Evolutionary conservation across 176 grass and related monocot species (phyloP), one percentile per base, ranked within the genome.

Genomic region (Oryza meyeriana): DNA sequence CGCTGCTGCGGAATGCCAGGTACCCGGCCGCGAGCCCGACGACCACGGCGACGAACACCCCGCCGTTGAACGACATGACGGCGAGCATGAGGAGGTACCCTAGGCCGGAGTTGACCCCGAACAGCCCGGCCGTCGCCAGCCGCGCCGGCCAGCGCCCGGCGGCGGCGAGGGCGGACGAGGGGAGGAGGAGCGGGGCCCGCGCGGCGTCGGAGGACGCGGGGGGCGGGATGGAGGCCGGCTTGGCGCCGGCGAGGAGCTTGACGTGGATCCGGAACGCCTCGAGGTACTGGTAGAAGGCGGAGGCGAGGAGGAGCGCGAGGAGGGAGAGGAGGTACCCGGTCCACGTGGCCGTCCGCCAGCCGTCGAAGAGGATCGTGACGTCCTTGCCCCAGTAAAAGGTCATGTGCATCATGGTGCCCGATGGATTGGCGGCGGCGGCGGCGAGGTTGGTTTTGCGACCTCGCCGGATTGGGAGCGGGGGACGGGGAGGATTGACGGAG

Each of bases 361-460:
- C 84, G 76, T 99, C 93, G 85, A 99, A 99, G 35, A 99, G 93
- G 71, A 99, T 94, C 39, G 93, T 95, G 18, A 81, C 93, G 26
- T 81, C 86, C 41, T 16, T 95, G 79, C 93, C 96, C 96, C 93
- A 99, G 89, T 99, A 99, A 89, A 99, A 99, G 91, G 96, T 95
- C 96, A 99, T 99, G 89, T 99, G 96, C 96, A 99, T 99, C 96
- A 99, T 99, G 79, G 67, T 86, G 61, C 11, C 28, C 1, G 41
- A 75, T 28, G 64, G 75, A 22, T 5, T 6, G 45, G 16, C 3
- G 12, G 10, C 31, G 25, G 22, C 13, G 57, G 1, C 13, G 12
- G n/a, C 39, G 41, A 12, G 12, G 22, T 24, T 30, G 8, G 36
- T 62, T 18, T 4, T 4, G 48, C 40, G 74, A 35, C 47, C 57